phyloP scores from a whole-genome alignment of 352 stramenopile species.

The Nothophytophthora sp. region DNA sequence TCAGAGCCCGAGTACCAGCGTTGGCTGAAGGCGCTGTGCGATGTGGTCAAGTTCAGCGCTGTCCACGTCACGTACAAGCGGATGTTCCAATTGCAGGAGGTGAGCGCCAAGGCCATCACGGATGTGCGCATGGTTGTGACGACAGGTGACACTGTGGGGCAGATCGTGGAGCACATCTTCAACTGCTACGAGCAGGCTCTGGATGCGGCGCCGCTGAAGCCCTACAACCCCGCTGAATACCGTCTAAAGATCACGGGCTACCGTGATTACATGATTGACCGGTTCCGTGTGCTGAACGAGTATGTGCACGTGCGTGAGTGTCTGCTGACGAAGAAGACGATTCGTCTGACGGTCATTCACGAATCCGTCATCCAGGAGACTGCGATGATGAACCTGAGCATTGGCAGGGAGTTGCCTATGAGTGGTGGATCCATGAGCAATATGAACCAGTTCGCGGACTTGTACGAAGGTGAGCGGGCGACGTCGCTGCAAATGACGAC shows the following conservation, averaged over 20 bases:
- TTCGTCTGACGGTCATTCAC: conserved; percentile 84
- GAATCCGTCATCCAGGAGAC: conserved; percentile 86
- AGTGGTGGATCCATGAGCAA: conserved; percentile 29
- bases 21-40: conserved; percentile 82
- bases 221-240: conserved; percentile 84
- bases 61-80: conserved; percentile 81
- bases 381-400: conserved; percentile 75
- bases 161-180: conserved; percentile 90
- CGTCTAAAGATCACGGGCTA: conserved; percentile 86
- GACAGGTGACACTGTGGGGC: conserved; percentile 78
- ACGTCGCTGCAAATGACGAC: conserved; percentile 76
- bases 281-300: conserved; percentile 82
- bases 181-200: conserved; percentile 86
- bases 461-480: conserved; percentile 52
- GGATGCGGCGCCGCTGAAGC: conserved; percentile 68
- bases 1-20: conserved; percentile 76
- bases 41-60: conserved; percentile 78
- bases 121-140: conserved; percentile 87
- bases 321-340: conserved; percentile 84
- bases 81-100: conserved; percentile 86
- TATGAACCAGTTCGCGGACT: conserved; percentile 61
- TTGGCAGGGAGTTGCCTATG: conserved; percentile 60
- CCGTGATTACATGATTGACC: conserved; percentile 86
- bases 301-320: conserved; percentile 89
- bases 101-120: conserved; percentile 80